Evolutionary conservation across 331 rosid species (phyloP), one percentile per base, ranked within the genome.

Genomic region (Rosa hybrid): DNA sequence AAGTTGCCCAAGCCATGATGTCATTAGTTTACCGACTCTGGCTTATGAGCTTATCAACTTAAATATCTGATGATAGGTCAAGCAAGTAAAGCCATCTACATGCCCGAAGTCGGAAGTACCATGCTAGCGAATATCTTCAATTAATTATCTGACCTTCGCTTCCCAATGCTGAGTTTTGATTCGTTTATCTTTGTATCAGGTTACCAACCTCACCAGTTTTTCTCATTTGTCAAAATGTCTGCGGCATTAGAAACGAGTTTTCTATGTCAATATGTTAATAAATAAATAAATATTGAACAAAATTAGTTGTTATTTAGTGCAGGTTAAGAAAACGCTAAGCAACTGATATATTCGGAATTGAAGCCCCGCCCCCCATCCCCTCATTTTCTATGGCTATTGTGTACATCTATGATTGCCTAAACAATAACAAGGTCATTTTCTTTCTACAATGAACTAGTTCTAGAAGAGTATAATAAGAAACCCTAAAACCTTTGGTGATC

Each of bases 1-100:
- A 57, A 57, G 69, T 83, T 86, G 84, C 79, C 71, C 71, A 84
- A 75, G 83, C 67, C 84, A 77, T 91, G 87, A 86, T 86, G 86
- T 78, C 77, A 83, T 27, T 45, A 44, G 70, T 81, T 48, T 85
- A 72, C 86, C 68, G 46, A 51, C 84, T 68, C 75, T 34, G 3
- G 39, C 39, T 69, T 80, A 68, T 68, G 34, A 2, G 34, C 34
- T 27, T 27, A 27, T 27, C 48, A 17, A 39, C 48, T 41, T 39
- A 68, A 68, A 39, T 8, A 18, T 38, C 39, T 48, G 80, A 27
- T 75, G 62, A 82, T 72, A 62, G 70, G 13, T 71, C 76, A 81
- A 81, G 84, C 65, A 65, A 50, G 68, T 41, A 75, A 79, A 6
- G 70, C 77, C 85, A 27, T 53, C 75, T 74, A 78, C 88, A 82